A percentile compares a stretch with the other conserved stretches of the same genome.
Evolutionary conservation across 768 basidiomycete genomes (phyloP).

Genomic region (Punctularia strigosozonata): DNA sequence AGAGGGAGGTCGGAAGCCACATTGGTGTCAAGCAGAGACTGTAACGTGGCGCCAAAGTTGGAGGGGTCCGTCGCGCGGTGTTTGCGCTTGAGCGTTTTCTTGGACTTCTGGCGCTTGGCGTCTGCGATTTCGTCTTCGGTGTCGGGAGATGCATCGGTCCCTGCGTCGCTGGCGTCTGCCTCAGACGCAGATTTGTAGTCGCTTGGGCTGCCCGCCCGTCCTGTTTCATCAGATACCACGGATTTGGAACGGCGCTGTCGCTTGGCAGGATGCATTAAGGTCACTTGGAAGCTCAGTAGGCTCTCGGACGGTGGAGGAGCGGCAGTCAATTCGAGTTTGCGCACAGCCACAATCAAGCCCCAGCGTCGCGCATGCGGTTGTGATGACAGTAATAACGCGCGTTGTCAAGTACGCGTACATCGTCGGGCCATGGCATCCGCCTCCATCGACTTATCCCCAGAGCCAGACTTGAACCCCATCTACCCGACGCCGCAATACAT

Average conservation of each 20-base stretch:
- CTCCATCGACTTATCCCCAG: slow-evolving; percentile 48
- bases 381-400: too few relatives aligned
- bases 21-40: slow-evolving; percentile 60
- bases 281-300: too few relatives aligned
- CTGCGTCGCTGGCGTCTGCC: slow-evolving; percentile 2
- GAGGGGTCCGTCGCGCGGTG: slow-evolving; percentile 65
- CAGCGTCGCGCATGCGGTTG: too few relatives aligned
- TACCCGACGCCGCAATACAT: slow-evolving; percentile 60
- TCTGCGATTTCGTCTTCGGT: slow-evolving; percentile 57
- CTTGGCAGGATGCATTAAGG: too few relatives aligned
- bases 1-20: slow-evolving; percentile 61
- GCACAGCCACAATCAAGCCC: too few relatives aligned
- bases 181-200: too few relatives aligned
- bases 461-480: slow-evolving; percentile 72
- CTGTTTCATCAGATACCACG: too few relatives aligned
- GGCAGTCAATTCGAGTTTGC: too few relatives aligned
- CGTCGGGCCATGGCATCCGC: slow-evolving; percentile 18
- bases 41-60: slow-evolving; percentile 65
- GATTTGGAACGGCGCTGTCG: too few relatives aligned
- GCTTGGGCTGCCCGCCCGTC: too few relatives aligned
- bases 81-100: slow-evolving; percentile 75
- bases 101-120: slow-evolving; percentile 50
- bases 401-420: slow-evolving; percentile 5
- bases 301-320: too few relatives aligned
- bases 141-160: slow-evolving; percentile 22